A percentile compares a stretch with the other conserved stretches of the same genome.
Evolutionary conservation across 257 asterid species (phyloP).

Genomic region (Jasminum sambac): DNA sequence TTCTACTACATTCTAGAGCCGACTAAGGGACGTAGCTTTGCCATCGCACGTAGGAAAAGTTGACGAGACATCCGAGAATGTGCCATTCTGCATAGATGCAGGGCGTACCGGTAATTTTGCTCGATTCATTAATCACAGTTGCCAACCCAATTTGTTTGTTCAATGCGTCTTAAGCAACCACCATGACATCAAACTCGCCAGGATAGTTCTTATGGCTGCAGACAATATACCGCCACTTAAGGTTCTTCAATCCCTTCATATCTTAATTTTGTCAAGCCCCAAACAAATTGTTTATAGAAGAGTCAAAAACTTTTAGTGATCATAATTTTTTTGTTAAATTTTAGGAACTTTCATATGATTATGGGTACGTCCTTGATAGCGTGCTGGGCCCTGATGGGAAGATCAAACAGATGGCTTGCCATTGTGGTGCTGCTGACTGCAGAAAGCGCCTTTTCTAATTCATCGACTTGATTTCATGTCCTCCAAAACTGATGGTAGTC

Average conservation of each 20-base stretch:
- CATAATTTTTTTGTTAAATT: slow-evolving; percentile 11
- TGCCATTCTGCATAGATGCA: slow-evolving; percentile 87
- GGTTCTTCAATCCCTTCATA: slow-evolving; percentile 37
- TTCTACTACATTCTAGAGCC: slow-evolving; percentile 51
- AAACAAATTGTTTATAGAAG: neutral
- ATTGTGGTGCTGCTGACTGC: slow-evolving; percentile 73
- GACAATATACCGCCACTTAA: slow-evolving; percentile 85
- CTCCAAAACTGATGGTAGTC: neutral
- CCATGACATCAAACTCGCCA: slow-evolving; percentile 65
- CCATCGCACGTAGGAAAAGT: slow-evolving; percentile 49
- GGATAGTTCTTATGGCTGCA: slow-evolving; percentile 73
- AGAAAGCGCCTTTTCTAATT: slow-evolving; percentile 56
- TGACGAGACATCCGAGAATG: slow-evolving; percentile 44
- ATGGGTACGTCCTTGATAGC: slow-evolving; percentile 71
- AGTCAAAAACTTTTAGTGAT: neutral
- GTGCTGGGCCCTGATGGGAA: slow-evolving; percentile 70
- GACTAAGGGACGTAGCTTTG: slow-evolving; percentile 65
- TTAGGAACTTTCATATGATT: slow-evolving; percentile 81
- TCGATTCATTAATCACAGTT: slow-evolving; percentile 82
- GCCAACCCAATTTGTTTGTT: slow-evolving; percentile 81
- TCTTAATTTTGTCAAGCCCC: neutral
- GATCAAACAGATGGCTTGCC: slow-evolving; percentile 50
- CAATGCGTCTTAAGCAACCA: slow-evolving; percentile 75
- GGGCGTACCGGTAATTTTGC: slow-evolving; percentile 66
- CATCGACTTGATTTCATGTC: neutral